phyloP scores from a whole-genome alignment of 192 early-diverging fungal species.

The Linnemannia zychae region DNA sequence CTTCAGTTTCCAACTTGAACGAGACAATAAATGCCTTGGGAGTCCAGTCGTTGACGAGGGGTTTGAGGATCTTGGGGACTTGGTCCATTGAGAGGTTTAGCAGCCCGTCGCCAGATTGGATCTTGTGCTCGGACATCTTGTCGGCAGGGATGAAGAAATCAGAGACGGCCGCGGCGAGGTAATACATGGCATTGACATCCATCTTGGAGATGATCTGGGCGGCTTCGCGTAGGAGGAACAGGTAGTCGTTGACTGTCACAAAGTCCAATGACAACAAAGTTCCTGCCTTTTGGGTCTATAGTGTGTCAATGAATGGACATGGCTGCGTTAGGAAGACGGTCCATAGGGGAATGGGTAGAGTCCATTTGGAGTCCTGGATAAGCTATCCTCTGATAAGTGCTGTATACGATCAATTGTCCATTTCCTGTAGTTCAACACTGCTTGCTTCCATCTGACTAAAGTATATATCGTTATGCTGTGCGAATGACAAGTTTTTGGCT shows the following conservation, averaged over 20 bases:
- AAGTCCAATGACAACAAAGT: constrained; percentile 88
- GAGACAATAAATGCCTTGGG: constrained; percentile 93
- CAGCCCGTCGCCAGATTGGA: constrained; percentile 91
- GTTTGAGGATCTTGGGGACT: constrained; percentile 96
- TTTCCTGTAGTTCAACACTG: too few relatives aligned
- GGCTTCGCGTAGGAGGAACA: constrained; percentile 87
- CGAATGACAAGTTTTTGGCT: too few relatives aligned
- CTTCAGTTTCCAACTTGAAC: constrained; percentile 98
- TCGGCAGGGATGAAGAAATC: constrained; percentile 98
- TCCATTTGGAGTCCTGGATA: too few relatives aligned
- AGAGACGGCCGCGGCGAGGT: constrained; percentile 97
- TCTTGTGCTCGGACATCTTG: constrained; percentile 97
- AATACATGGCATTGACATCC: constrained; percentile 87
- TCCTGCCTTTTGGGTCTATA: constrained; percentile 67
- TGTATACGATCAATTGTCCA: too few relatives aligned
- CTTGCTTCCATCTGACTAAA: too few relatives aligned
- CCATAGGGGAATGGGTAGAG: too few relatives aligned
- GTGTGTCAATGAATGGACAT: not conserved
- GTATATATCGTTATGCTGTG: too few relatives aligned
- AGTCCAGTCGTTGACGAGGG: constrained; percentile 95
- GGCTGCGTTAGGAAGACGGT: not conserved
- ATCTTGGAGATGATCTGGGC: constrained; percentile 77
- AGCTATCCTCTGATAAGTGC: too few relatives aligned
- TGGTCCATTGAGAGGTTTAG: constrained; percentile 92
- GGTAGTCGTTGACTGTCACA: constrained; percentile 92